These are phyloP conservation scores for Yarrowia keelungensis DNA, from an alignment of 805 yeast genomes.

Conservation along the genomic window DNA sequence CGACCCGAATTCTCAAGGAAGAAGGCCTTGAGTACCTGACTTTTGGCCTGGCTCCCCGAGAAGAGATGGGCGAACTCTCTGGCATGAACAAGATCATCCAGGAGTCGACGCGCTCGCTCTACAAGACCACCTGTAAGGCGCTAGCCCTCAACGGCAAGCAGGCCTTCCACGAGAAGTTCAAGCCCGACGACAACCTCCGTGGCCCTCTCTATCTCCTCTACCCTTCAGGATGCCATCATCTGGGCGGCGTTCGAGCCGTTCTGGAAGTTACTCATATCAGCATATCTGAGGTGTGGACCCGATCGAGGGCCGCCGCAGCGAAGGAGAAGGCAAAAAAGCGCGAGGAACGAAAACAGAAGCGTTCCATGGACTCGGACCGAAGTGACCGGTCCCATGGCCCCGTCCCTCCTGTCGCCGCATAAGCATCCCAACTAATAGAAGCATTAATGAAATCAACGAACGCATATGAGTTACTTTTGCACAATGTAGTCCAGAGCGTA, in stretches of 20 bases:
- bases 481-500: background rate
- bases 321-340: slow-evolving; percentile 27
- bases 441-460: slow-evolving; percentile 35
- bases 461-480: slow-evolving; percentile 25
- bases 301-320: slow-evolving; percentile 35
- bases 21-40: slow-evolving; percentile 30
- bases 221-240: slow-evolving; percentile 33
- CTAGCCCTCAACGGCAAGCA: slow-evolving; percentile 30
- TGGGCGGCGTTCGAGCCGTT: slow-evolving; percentile 34
- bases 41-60: slow-evolving; percentile 34
- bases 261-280: slow-evolving; percentile 35
- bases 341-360: slow-evolving; percentile 25
- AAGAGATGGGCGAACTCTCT: slow-evolving; percentile 32
- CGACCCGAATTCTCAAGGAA: slow-evolving; percentile 27
- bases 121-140: slow-evolving; percentile 34
- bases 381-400: slow-evolving; percentile 12
- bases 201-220: slow-evolving; percentile 29
- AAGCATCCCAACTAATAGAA: slow-evolving; percentile 36
- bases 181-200: slow-evolving; percentile 36
- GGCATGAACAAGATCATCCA: slow-evolving; percentile 30
- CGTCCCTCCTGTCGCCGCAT: slow-evolving; percentile 33
- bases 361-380: slow-evolving; percentile 21
- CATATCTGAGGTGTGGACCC: slow-evolving; percentile 34
- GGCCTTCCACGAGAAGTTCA: slow-evolving; percentile 34
- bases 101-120: slow-evolving; percentile 23